Percentiles rank a stretch among this genome's conserved stretches.
Evolutionary conservation across 2,329 filamentous ascomycete genomes (phyloP).

Genomic region (Fusarium buharicum): DNA sequence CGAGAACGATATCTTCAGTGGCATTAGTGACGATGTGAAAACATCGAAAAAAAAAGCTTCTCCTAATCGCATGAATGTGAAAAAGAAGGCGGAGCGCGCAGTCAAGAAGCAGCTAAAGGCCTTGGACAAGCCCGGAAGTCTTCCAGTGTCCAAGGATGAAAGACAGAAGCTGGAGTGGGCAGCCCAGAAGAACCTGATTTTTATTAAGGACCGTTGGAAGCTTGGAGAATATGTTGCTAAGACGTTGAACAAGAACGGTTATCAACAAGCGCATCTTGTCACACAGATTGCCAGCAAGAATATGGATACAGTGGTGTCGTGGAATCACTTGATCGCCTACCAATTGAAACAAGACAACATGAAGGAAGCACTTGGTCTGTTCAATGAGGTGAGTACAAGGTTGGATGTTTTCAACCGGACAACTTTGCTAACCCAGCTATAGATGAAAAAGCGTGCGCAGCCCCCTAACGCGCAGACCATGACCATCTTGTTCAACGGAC

Average conservation of each 20-base stretch:
- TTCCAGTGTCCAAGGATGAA: conserved; percentile 25
- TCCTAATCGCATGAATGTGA: background rate
- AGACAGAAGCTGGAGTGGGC: conserved; percentile 50
- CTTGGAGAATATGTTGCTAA: conserved; percentile 74
- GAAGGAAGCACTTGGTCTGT: conserved; percentile 78
- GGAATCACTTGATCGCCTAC: conserved; percentile 87
- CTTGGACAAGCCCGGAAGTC: background rate
- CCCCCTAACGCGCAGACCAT: conserved; percentile 84
- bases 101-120: background rate
- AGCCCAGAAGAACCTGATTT: conserved; percentile 67
- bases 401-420: background rate
- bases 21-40: no score
- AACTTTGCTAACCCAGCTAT: conserved; percentile 29
- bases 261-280: conserved; percentile 74
- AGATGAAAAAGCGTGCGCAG: conserved; percentile 96
- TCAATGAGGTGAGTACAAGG: conserved; percentile 75
- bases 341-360: conserved; percentile 70
- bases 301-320: conserved; percentile 76
- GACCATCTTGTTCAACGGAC: conserved; percentile 82
- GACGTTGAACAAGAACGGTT: conserved; percentile 67
- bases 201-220: conserved; percentile 75
- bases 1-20: conserved; percentile 33
- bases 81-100: background rate
- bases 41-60: background rate
- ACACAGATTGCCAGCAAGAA: conserved; percentile 74